phyloP scores from a whole-genome alignment of 2,329 filamentous ascomycete genomes.

The Gaeumannomyces tritici region DNA sequence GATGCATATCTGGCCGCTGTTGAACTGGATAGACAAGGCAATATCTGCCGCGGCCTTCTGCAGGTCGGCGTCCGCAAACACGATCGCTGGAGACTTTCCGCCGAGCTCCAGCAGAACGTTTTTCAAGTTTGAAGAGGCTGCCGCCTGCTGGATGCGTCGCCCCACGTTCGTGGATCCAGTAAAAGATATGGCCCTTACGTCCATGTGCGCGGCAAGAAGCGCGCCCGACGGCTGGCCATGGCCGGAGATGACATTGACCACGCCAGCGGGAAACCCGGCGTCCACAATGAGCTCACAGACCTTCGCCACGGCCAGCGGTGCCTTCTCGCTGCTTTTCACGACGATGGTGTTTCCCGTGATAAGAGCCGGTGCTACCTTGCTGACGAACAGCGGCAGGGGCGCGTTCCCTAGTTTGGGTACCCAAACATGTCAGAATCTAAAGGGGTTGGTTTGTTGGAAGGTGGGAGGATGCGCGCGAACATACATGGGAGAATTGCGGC shows the following conservation, averaged over 20 bases:
- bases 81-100: constrained; percentile 49
- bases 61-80: constrained; percentile 49
- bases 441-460: not conserved
- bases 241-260: constrained; percentile 59
- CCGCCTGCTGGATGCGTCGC: constrained; percentile 50
- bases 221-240: constrained; percentile 30
- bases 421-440: constrained; percentile 31
- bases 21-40: constrained; percentile 23
- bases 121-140: constrained; percentile 44
- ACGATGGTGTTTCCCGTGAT: constrained; percentile 48
- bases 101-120: constrained; percentile 51
- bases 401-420: constrained; percentile 55
- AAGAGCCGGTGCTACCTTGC: constrained; percentile 56
- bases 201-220: constrained; percentile 12
- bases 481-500: constrained; percentile 47
- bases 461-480: not conserved
- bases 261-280: constrained; percentile 60
- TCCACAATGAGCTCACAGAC: constrained; percentile 53
- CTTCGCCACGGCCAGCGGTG: constrained; percentile 44
- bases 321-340: constrained; percentile 49
- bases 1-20: constrained; percentile 39
- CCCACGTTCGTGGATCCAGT: constrained; percentile 51
- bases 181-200: constrained; percentile 52
- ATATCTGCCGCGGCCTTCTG: constrained; percentile 45
- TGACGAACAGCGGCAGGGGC: constrained; percentile 54